Conservation (phyloP, 345 rosid genomes). For the Eucalyptus tenuipes region DNA sequence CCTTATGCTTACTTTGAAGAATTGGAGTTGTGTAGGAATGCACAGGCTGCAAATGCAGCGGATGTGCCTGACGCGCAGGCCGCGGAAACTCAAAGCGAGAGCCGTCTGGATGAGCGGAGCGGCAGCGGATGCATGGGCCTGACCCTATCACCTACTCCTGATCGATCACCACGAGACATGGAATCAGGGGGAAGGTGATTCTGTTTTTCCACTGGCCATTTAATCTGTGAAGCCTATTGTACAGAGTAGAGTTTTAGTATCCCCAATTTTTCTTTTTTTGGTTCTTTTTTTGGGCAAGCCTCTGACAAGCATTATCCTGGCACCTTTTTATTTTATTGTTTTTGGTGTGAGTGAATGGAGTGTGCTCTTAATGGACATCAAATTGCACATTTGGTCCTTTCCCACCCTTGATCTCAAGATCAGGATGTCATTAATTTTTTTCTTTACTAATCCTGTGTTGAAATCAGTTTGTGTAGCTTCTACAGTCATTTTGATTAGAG, state of each 20-base stretch:
- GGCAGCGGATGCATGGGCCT: not conserved
- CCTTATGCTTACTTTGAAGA: not conserved
- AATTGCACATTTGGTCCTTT: not conserved
- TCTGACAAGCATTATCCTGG: not conserved
- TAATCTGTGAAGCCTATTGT: not conserved
- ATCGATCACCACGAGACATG: conserved; percentile 4
- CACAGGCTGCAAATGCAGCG: not conserved
- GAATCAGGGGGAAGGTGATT: conserved; percentile 34
- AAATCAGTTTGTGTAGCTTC: not conserved
- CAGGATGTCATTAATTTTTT: not conserved
- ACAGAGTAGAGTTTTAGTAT: not conserved
- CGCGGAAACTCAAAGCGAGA: not conserved
- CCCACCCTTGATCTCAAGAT: not conserved
- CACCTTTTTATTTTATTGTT: not conserved
- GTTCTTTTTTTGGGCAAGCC: not conserved
- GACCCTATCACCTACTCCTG: not conserved
- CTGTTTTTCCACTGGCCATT: not conserved
- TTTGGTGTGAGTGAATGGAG: not conserved
- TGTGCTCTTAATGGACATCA: not conserved
- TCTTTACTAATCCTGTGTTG: not conserved
- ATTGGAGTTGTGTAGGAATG: not conserved
- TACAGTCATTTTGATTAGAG: not conserved
- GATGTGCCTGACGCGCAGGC: not conserved
- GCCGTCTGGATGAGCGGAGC: not conserved
- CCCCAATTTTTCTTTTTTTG: not conserved